Conservation (phyloP, 495 filamentous ascomycete species). For the Talaromyces ruber region DNA sequence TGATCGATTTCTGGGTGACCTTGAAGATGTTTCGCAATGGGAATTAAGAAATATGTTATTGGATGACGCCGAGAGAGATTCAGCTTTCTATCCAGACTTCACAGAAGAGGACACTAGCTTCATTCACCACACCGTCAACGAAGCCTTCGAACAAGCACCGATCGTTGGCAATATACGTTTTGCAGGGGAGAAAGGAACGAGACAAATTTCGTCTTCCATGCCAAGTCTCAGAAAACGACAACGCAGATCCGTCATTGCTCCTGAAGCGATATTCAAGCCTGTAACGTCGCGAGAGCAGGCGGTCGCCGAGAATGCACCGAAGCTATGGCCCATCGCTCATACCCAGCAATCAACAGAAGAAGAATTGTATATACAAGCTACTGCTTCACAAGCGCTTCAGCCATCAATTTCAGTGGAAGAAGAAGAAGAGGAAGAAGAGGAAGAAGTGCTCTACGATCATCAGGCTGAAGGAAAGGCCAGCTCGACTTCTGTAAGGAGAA, state of each 20-base stretch:
- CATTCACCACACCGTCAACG: constrained; percentile 27
- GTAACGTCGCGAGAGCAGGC: neutral
- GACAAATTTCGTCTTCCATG: neutral
- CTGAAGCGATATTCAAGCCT: neutral
- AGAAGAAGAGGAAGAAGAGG: neutral
- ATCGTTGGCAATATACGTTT: constrained; percentile 28
- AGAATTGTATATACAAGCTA: neutral
- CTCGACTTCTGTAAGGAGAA: constrained; percentile 17
- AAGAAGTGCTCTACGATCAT: neutral
- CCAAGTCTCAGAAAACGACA: neutral
- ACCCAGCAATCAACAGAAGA: neutral
- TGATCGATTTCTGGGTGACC: neutral
- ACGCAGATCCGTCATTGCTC: neutral
- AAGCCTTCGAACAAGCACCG: constrained; percentile 21
- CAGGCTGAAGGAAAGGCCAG: neutral
- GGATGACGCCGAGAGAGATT: neutral
- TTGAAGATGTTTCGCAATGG: constrained; percentile 4
- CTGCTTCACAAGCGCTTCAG: neutral
- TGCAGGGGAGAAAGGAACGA: constrained; percentile 13
- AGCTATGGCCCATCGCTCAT: neutral
- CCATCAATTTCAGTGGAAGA: neutral
- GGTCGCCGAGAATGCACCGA: neutral
- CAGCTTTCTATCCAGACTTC: neutral
- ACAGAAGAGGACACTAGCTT: constrained; percentile 13
- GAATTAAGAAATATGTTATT: neutral